Evolutionary conservation across 192 early-diverging fungal genomes (phyloP).

Genomic region (Linnemannia schmuckeri): DNA sequence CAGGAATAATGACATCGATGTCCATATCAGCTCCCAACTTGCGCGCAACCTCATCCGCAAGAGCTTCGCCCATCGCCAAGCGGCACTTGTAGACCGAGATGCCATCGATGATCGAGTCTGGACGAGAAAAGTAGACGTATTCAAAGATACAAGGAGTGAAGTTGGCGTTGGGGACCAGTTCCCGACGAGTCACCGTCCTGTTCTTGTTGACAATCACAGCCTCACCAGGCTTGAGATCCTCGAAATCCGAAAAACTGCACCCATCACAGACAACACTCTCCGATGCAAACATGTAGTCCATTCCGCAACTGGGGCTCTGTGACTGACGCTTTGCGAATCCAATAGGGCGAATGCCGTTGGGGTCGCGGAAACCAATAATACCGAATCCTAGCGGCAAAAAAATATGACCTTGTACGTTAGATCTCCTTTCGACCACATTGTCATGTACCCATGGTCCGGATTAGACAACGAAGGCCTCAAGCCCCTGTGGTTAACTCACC

Average conservation of each 20-base stretch:
- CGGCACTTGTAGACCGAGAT: conserved; percentile 98
- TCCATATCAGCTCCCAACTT: conserved; percentile 80
- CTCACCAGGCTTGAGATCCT: conserved; percentile 93
- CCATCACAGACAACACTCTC: conserved; percentile 94
- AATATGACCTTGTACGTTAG: background rate
- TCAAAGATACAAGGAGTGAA: conserved; percentile 97
- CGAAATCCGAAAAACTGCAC: conserved; percentile 88
- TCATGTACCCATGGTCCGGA: too few relatives aligned
- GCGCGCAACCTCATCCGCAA: conserved; percentile 84
- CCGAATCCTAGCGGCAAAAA: conserved; percentile 75
- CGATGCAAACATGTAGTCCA: conserved; percentile 97
- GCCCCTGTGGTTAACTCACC: conserved; percentile 54
- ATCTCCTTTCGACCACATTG: too few relatives aligned
- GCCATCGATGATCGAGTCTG: conserved; percentile 97
- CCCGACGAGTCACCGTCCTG: conserved; percentile 71
- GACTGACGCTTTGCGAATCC: conserved; percentile 87
- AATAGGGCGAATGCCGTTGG: conserved; percentile 95
- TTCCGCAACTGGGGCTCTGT: conserved; percentile 62
- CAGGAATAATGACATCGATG: conserved; percentile 98
- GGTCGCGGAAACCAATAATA: conserved; percentile 92
- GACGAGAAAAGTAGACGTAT: conserved; percentile 98
- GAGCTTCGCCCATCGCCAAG: conserved; percentile 95
- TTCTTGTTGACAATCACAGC: conserved; percentile 91
- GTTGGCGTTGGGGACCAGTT: conserved; percentile 62
- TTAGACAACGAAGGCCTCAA: too few relatives aligned